Conservation (phyloP, 169 alveolate genomes). For the Cryptosporidium andersoni region DNA sequence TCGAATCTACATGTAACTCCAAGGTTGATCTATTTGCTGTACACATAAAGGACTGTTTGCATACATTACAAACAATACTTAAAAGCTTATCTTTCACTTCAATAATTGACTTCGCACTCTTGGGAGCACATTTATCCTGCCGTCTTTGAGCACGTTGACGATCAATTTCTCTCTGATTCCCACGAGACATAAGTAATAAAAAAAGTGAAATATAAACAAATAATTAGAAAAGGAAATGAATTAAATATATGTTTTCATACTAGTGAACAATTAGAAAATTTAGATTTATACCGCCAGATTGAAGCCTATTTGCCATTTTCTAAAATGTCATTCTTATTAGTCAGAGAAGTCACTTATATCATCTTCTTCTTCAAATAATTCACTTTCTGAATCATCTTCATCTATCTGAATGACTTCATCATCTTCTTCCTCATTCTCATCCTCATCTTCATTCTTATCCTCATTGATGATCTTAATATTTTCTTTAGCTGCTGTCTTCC, state of each 20-base stretch:
- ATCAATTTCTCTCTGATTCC: conserved; percentile 84
- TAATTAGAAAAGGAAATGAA: background rate
- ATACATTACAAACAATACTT: conserved; percentile 79
- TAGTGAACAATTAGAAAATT: background rate
- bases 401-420: conserved; percentile 19
- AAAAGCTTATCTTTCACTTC: conserved; percentile 78
- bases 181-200: conserved; percentile 78
- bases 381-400: conserved; percentile 14
- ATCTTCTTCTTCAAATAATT: conserved; percentile 14
- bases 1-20: conserved; percentile 81
- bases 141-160: conserved; percentile 79
- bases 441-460: conserved; percentile 3
- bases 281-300: background rate
- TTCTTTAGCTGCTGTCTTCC: background rate
- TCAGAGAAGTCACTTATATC: conserved; percentile 55
- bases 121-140: conserved; percentile 77
- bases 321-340: background rate
- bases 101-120: conserved; percentile 75
- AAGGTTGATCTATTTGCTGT: conserved; percentile 80
- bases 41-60: conserved; percentile 84
- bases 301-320: no score
- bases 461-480: conserved; percentile 12
- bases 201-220: background rate
- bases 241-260: background rate
- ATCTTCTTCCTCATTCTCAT: conserved; percentile 10